Evolutionary conservation across 306 rosid species (phyloP), one percentile per base, ranked within the genome.

Genomic region (Erythrophleum fordii): DNA sequence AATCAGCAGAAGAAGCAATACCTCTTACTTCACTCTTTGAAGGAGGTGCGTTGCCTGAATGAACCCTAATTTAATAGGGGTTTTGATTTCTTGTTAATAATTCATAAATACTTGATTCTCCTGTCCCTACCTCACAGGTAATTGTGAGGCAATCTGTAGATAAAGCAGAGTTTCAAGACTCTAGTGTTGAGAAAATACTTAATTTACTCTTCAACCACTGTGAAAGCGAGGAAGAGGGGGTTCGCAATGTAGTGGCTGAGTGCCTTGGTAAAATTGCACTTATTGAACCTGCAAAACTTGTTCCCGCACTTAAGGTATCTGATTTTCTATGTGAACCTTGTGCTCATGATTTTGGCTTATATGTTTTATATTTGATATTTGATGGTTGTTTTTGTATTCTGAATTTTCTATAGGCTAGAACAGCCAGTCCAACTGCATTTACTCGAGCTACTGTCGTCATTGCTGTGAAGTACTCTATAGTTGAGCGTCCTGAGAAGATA

Each of bases 1-100:
- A 96, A 96, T 88, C 99, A 96, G 87, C 99, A 96, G 90, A 96
- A 96, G 89, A 96, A 96, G 74, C 99, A 96, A 84, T 93, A 96
- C 82, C 98, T 96, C 49, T 83, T 96, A 77, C 99, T 96, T 87
- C 99, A 96, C 87, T 96, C 99, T 74, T 87, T 96, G 85, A 93
- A 93, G 87, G 99, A 96, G 99, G 99, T 92, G 56, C 29, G 88
- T 61, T 79, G 25, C 62, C 79, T 78, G 87, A 76, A 69, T 80
- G 72, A 60, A 56, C 17, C 28, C 39, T 48, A 65, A 52, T 83
- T 31, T 72, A 31, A 42, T 56, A 49, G 80, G 68, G 52, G 28
- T 61, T 69, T 34, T 22, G 26, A 52, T 61, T 59, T 60, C 20
- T 67, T 13, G 37, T 72, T 49, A 51, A 13, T 16, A 42, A 62